Base-by-base conservation (phyloP, 768 basidiomycete species). In the Tulasnella calospora region DNA sequence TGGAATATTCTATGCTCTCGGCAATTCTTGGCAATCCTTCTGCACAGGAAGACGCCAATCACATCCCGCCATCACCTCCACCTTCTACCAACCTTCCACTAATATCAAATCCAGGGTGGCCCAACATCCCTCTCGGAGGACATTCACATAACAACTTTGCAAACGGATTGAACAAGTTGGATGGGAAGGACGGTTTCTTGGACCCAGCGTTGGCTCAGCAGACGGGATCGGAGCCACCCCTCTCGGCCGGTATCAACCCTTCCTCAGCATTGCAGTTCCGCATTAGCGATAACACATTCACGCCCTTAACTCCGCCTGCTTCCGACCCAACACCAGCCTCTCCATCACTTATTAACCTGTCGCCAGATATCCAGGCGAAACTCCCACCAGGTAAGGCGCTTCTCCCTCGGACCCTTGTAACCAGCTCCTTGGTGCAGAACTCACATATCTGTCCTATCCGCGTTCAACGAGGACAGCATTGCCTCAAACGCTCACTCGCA, bases 1-100 rank as follows among this genome's bases (percentile, higher is more conserved):
- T 44, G 44, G 97, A 99, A 83, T 99, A 98, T 84, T 94, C 94
- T 71, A 97, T 98, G 81, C 89, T 99, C 8, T 94, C 94, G 71
- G 90, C 92, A 33, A 96, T 99, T 83, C 88, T 99, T 73, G 95
- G 94, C 51, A 93, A 90, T 81, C 89, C 91, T 36, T 79, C 79
- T n/a, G 44, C 44, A 19, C 78, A 57, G 19, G 75, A 79, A 10
- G 76, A 67, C 57, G 51, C 47, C 57, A 79, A 71, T 35, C 46
- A 19, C 47, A 77, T 61, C n/a, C 40, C 69, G n/a, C 75, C 57
- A 9, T 79, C 41, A 19, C 46, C 70, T 27, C 76, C 67, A 51
- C 61, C 76, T 10, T 44, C 69, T 19, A 70, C 46, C 47, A 79
- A 33, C 61, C 61, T 61, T 61, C 57, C 55, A 44, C 69, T 44